phyloP scores from a whole-genome alignment of 495 filamentous ascomycete genomes.

The Trichocladium uniseriatum region DNA sequence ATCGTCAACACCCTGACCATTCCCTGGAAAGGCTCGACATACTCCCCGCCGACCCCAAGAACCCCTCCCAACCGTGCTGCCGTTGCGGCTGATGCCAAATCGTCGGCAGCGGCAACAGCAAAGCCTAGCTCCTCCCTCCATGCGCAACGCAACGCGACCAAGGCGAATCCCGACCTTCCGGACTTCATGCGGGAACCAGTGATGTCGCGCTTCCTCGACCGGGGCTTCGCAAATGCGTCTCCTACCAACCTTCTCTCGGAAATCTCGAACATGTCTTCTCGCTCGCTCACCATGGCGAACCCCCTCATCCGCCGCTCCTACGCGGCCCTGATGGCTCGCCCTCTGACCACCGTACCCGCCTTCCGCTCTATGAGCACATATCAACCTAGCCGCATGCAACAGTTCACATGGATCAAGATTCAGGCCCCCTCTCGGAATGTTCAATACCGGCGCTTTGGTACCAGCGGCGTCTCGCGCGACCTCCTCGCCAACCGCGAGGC shows the following conservation, averaged over 20 bases:
- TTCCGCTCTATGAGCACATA: slow-evolving; percentile 24
- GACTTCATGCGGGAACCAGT: slow-evolving; percentile 31
- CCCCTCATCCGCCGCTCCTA: slow-evolving; percentile 27
- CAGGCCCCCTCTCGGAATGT: slow-evolving; percentile 5
- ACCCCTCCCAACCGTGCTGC: not conserved
- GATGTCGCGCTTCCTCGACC: slow-evolving; percentile 14
- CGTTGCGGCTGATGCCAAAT: slow-evolving; percentile 3
- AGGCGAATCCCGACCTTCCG: slow-evolving; percentile 26
- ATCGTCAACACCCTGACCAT: slow-evolving; percentile 39
- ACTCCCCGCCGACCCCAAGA: slow-evolving; percentile 3
- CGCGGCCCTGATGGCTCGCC: slow-evolving; percentile 17
- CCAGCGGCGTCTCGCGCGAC: slow-evolving; percentile 35
- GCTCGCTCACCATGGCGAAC: slow-evolving; percentile 28
- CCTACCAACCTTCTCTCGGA: slow-evolving; percentile 21
- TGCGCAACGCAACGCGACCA: not conserved
- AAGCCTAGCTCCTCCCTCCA: slow-evolving; percentile 1
- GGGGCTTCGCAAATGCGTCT: slow-evolving; percentile 10
- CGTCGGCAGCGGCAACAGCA: slow-evolving; percentile 8
- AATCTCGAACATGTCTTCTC: slow-evolving; percentile 23
- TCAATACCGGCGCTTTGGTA: slow-evolving; percentile 32
- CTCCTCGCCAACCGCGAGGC: slow-evolving; percentile 56
- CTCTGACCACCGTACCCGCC: slow-evolving; percentile 13
- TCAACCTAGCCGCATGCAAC: slow-evolving; percentile 16
- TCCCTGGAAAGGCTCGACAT: slow-evolving; percentile 31
- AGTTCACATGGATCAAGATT: slow-evolving; percentile 6